Percentiles rank a stretch among this genome's conserved stretches.
phyloP scores from a whole-genome alignment of 345 rosid species.

The Salix arbutifolia region DNA sequence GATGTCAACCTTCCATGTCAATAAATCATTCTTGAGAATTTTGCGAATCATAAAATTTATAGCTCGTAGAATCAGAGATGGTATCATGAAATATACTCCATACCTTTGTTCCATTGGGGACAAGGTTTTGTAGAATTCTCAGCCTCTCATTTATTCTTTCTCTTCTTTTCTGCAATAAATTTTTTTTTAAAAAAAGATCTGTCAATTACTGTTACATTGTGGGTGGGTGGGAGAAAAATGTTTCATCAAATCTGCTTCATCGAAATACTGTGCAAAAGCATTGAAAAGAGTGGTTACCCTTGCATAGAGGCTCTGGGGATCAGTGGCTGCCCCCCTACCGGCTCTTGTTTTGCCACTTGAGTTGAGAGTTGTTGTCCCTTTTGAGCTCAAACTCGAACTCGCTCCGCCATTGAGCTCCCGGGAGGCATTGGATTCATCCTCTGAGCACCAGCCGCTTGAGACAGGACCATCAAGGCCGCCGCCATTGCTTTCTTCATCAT shows the following conservation, averaged over 20 bases:
- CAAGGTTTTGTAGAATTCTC: conserved; percentile 66
- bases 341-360: conserved; percentile 70
- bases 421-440: conserved; percentile 49
- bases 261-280: neutral
- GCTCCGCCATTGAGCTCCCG: conserved; percentile 37
- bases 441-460: conserved; percentile 51
- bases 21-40: neutral
- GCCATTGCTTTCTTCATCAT: conserved; percentile 37
- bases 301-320: conserved; percentile 83
- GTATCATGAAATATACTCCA: neutral
- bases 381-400: conserved; percentile 35
- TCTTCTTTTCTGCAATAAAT: conserved; percentile 66
- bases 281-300: conserved; percentile 38
- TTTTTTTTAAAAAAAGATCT: neutral
- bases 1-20: conserved; percentile 60
- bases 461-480: conserved; percentile 23
- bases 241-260: neutral
- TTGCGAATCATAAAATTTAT: neutral
- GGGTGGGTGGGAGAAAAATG: neutral
- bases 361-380: conserved; percentile 38
- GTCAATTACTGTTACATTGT: neutral
- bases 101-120: conserved; percentile 93
- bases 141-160: conserved; percentile 83
- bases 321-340: conserved; percentile 67
- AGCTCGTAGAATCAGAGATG: neutral